phyloP scores from a whole-genome alignment of 495 filamentous ascomycete genomes.

The Lichina pygmaea region DNA sequence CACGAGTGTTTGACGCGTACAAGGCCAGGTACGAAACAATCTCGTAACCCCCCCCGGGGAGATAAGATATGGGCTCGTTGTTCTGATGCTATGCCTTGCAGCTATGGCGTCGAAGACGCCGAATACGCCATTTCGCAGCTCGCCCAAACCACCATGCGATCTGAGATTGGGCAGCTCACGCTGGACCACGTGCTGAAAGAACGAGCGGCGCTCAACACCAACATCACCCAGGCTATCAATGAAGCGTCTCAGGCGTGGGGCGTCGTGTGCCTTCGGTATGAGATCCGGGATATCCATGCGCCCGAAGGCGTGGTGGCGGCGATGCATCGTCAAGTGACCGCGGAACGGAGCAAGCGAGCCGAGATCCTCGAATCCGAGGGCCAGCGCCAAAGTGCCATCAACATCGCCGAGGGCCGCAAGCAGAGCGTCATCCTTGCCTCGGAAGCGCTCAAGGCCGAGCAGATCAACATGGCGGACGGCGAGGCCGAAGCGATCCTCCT shows the following conservation, averaged over 20 bases:
- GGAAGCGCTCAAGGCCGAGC: constrained; percentile 68
- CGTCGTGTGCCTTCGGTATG: constrained; percentile 83
- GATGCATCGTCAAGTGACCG: constrained; percentile 95
- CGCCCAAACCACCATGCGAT: constrained; percentile 95
- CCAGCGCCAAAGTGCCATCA: constrained; percentile 88
- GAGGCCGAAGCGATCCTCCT: constrained; percentile 83
- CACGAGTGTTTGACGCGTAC: constrained; percentile 86
- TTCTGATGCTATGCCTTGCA: constrained; percentile 12
- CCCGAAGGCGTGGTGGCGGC: constrained; percentile 77
- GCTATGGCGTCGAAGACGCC: constrained; percentile 94
- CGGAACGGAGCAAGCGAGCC: constrained; percentile 84
- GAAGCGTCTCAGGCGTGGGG: constrained; percentile 94
- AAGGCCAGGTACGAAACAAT: constrained; percentile 50
- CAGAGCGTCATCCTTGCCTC: constrained; percentile 87
- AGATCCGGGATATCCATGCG: constrained; percentile 94
- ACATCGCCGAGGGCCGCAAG: constrained; percentile 91
- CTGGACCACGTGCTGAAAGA: constrained; percentile 96
- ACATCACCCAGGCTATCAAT: constrained; percentile 95
- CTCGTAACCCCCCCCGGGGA: background rate
- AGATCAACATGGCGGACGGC: constrained; percentile 74
- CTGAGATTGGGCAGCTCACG: constrained; percentile 84
- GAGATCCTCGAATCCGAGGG: constrained; percentile 94
- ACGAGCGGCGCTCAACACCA: constrained; percentile 78
- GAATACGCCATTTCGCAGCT: constrained; percentile 97
- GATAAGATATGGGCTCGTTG: background rate